Conservation (phyloP, 768 basidiomycete species). For the Suillus decipiens region DNA sequence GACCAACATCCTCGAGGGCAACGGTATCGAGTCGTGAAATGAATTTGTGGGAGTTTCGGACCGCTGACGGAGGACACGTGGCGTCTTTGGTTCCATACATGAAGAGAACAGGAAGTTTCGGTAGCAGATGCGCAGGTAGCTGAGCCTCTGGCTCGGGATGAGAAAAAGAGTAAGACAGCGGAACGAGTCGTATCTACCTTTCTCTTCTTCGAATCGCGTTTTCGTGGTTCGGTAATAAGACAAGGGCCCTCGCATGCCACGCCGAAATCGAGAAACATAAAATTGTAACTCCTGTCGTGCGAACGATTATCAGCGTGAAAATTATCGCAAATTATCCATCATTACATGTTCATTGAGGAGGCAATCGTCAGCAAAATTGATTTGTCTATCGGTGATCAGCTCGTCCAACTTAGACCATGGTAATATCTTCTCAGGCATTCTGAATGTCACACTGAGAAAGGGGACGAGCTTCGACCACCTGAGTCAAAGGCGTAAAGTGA, state of each 20-base stretch:
- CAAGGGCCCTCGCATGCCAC: conserved; percentile 67
- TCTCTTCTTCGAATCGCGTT: conserved; percentile 68
- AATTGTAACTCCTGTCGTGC: conserved; percentile 53
- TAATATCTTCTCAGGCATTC: background rate
- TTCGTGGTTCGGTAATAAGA: conserved; percentile 73
- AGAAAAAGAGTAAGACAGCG: background rate
- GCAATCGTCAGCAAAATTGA: conserved; percentile 14
- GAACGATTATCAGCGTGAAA: background rate
- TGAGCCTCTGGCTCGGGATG: conserved; percentile 37
- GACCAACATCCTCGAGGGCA: conserved; percentile 55
- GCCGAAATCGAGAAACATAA: conserved; percentile 47
- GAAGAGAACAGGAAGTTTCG: conserved; percentile 59
- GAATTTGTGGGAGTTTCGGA: conserved; percentile 49
- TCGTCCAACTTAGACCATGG: conserved; percentile 7
- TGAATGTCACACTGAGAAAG: conserved; percentile 22
- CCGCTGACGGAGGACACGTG: conserved; percentile 43
- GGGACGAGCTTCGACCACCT: conserved; percentile 22
- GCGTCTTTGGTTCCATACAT: conserved; percentile 60
- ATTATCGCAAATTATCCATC: background rate
- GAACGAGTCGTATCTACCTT: conserved; percentile 24
- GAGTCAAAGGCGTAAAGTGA: background rate
- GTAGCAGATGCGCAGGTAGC: conserved; percentile 44
- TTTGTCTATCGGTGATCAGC: conserved; percentile 1
- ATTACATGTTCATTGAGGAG: conserved; percentile 24
- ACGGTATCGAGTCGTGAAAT: conserved; percentile 52